phyloP scores from a whole-genome alignment of 306 rosid genomes.

The Sechiopsis laciniata region DNA sequence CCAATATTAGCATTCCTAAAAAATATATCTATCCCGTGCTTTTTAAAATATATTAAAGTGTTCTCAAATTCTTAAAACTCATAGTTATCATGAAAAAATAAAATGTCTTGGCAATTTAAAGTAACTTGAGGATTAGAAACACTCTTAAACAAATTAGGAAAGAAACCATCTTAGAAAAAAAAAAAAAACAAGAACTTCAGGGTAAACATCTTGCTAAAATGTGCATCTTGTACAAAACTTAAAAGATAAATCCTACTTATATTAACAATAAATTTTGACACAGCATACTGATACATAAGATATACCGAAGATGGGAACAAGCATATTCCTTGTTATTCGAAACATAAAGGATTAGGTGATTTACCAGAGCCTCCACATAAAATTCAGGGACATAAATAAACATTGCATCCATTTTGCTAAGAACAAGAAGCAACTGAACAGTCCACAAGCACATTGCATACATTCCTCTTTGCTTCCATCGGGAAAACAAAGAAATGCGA shows the following conservation, averaged over 20 bases:
- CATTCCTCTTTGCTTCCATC: constrained; percentile 98
- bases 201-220: constrained; percentile 6
- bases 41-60: neutral
- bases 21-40: neutral
- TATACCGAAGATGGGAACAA: neutral
- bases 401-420: constrained; percentile 73
- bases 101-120: neutral
- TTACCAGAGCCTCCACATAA: constrained; percentile 88
- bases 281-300: constrained; percentile 2
- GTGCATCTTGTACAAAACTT: neutral
- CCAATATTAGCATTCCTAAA: neutral
- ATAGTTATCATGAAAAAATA: too few relatives aligned
- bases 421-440: constrained; percentile 83
- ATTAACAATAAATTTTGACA: neutral
- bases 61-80: neutral
- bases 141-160: neutral
- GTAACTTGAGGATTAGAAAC: constrained; percentile 5
- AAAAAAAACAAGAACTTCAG: neutral
- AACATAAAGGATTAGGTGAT: constrained; percentile 11
- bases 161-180: neutral
- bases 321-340: neutral
- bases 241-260: neutral
- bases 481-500: constrained; percentile 65
- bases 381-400: constrained; percentile 81
- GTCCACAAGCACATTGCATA: constrained; percentile 96